phyloP scores from a whole-genome alignment of 768 basidiomycete species.

The Kondoa subrosea region DNA sequence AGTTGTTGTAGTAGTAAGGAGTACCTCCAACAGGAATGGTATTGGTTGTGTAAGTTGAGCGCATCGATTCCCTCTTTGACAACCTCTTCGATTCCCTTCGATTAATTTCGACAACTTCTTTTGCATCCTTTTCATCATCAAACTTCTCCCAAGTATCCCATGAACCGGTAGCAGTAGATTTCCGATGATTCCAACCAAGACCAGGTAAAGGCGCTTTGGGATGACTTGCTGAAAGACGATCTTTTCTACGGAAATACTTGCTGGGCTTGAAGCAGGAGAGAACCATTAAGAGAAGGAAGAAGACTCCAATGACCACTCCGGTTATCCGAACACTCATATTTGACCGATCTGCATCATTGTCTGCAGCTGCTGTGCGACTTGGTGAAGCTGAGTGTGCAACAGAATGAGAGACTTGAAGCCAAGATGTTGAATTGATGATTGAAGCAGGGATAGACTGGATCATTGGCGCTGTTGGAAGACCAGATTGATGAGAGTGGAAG shows the following conservation, averaged over 20 bases:
- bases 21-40: neutral
- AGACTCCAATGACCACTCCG: neutral
- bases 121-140: neutral
- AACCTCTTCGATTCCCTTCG: neutral
- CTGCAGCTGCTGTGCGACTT: neutral
- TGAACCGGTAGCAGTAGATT: neutral
- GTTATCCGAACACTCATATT: neutral
- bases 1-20: neutral
- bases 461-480: neutral
- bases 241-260: neutral
- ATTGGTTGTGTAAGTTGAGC: neutral
- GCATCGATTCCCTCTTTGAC: neutral
- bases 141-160: neutral
- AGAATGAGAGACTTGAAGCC: neutral
- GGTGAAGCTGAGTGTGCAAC: neutral
- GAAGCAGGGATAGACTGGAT: neutral
- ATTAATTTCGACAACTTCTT: neutral
- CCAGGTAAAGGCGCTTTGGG: neutral
- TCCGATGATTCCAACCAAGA: neutral
- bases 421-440: neutral
- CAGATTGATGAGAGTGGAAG: too few relatives aligned
- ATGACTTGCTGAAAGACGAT: neutral
- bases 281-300: neutral
- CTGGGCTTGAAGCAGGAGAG: neutral
- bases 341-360: neutral